Conservation (phyloP, 2,329 filamentous ascomycete species). For the Dothideomycetes sp. region DNA sequence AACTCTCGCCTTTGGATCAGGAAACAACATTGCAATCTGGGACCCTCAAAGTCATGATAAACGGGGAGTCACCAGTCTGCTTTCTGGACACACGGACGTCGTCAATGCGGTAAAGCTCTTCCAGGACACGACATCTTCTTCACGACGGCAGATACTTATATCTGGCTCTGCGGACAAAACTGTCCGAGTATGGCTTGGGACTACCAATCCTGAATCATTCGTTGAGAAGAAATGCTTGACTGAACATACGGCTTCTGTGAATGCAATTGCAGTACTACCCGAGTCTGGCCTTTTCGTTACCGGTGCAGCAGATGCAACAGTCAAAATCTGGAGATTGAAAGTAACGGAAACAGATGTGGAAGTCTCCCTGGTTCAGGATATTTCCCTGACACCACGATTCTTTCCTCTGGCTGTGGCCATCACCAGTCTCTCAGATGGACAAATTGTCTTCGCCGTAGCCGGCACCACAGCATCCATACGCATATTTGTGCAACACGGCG, state of each 20-base stretch:
- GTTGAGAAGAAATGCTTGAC: constrained; percentile 38
- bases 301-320: constrained; percentile 51
- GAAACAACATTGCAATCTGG: constrained; percentile 85
- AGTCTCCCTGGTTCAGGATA: constrained; percentile 52
- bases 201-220: neutral
- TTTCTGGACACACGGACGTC: constrained; percentile 65
- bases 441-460: constrained; percentile 58
- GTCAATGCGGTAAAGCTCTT: constrained; percentile 82
- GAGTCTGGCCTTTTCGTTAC: constrained; percentile 41
- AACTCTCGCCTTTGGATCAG: constrained; percentile 76
- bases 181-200: constrained; percentile 49
- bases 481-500: constrained; percentile 53
- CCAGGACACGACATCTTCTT: constrained; percentile 36
- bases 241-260: constrained; percentile 65
- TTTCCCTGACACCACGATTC: constrained; percentile 64
- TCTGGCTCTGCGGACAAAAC: constrained; percentile 74
- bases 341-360: constrained; percentile 8
- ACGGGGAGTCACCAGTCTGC: constrained; percentile 45
- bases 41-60: constrained; percentile 45
- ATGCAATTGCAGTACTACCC: constrained; percentile 43
- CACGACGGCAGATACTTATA: constrained; percentile 53
- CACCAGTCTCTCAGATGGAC: constrained; percentile 40
- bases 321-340: constrained; percentile 58
- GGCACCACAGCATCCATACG: constrained; percentile 79
- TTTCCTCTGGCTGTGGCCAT: constrained; percentile 73